A percentile compares a stretch with the other conserved stretches of the same genome.
These are phyloP conservation scores for Sapria himalayana DNA, from an alignment of 345 rosid genomes.

Conservation along the genomic window DNA sequence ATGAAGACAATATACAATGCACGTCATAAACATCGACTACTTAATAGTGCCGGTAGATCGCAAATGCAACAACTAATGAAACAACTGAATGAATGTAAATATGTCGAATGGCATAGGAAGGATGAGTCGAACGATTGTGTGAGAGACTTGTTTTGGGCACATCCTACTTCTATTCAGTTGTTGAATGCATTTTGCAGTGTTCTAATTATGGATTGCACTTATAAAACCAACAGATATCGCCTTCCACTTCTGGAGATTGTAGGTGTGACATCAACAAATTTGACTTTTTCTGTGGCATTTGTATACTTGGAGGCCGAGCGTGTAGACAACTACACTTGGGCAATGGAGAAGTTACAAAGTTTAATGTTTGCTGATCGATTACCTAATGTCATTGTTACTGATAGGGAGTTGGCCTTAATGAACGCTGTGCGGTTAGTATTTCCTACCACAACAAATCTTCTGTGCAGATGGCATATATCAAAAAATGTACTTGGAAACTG, in stretches of 20 bases:
- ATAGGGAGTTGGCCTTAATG: slow-evolving; percentile 7
- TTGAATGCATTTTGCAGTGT: slow-evolving; percentile 3
- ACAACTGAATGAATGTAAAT: slow-evolving; percentile 4
- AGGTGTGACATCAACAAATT: slow-evolving; percentile 7
- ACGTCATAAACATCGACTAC: slow-evolving; percentile 6
- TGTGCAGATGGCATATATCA: slow-evolving; percentile 7
- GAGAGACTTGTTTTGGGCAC: slow-evolving; percentile 8
- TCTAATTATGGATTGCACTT: slow-evolving; percentile 5
- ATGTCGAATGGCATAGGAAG: slow-evolving; percentile 8
- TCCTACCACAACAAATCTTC: slow-evolving; percentile 4
- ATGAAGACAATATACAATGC: slow-evolving; percentile 11
- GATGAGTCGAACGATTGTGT: slow-evolving; percentile 5
- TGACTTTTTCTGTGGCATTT: slow-evolving; percentile 8
- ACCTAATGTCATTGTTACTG: slow-evolving; percentile 7
- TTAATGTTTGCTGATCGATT: slow-evolving; percentile 6
- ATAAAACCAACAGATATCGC: slow-evolving; percentile 4
- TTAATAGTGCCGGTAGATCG: slow-evolving; percentile 2
- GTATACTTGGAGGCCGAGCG: slow-evolving; percentile 8
- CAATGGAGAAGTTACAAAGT: slow-evolving; percentile 6
- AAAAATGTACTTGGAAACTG: slow-evolving; percentile 1
- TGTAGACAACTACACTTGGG: slow-evolving; percentile 7
- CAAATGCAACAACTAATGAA: slow-evolving; percentile 7
- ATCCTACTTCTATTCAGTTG: no score
- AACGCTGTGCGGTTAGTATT: slow-evolving; percentile 1
- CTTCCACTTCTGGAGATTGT: slow-evolving; percentile 6